phyloP scores from a whole-genome alignment of 2,329 filamentous ascomycete genomes.

The Alternaria gansuensis region DNA sequence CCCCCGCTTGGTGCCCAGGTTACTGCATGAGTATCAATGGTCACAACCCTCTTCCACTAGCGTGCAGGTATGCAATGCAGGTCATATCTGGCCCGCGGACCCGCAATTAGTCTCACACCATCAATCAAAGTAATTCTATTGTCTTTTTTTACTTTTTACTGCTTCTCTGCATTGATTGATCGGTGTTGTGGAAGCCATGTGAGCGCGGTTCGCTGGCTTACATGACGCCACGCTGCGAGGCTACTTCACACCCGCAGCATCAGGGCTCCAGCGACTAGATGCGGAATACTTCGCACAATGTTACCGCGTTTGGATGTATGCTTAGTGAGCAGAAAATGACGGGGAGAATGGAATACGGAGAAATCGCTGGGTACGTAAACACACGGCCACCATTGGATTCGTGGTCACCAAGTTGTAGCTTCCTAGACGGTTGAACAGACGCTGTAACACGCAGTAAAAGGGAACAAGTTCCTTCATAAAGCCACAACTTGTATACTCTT shows the following conservation, averaged over 20 bases:
- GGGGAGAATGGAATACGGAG: neutral
- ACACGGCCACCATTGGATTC: neutral
- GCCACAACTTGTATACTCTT: neutral
- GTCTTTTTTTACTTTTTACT: neutral
- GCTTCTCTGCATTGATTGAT: neutral
- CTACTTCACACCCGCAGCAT: constrained; percentile 1
- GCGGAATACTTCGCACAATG: neutral
- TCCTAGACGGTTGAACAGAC: neutral
- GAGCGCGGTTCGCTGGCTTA: neutral
- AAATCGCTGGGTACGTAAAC: neutral
- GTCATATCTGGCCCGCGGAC: constrained; percentile 1
- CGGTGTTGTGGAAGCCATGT: neutral
- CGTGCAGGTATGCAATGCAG: constrained; percentile 13
- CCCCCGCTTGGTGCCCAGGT: neutral
- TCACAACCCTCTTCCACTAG: constrained; percentile 1
- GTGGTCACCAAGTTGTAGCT: neutral
- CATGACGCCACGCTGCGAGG: constrained; percentile 7
- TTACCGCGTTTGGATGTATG: neutral
- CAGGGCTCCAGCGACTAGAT: neutral
- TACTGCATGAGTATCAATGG: neutral
- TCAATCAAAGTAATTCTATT: neutral
- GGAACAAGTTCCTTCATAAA: neutral
- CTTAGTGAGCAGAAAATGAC: neutral
- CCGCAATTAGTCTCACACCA: constrained; percentile 1
- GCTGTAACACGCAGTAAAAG: neutral